Evolutionary conservation across 805 yeast species (phyloP).

Genomic region (Yamadazyma paraphyllophila): DNA sequence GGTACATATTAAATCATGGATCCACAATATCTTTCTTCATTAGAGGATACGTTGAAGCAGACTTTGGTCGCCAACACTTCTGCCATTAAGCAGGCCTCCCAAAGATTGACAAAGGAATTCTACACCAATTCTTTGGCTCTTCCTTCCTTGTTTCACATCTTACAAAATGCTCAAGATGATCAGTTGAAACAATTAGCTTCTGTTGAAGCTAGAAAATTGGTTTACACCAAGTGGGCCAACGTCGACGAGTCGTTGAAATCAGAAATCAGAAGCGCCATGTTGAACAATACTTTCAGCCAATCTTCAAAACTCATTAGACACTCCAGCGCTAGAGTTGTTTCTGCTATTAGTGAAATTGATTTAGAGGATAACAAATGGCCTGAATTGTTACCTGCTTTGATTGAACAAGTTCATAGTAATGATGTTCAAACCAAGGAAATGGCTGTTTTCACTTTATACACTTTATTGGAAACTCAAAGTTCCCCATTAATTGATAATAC

Average conservation of each 20-base stretch:
- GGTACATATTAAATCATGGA: slow-evolving; percentile 48
- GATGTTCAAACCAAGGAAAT: slow-evolving; percentile 70
- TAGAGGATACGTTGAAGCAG: slow-evolving; percentile 77
- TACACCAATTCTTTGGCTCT: slow-evolving; percentile 69
- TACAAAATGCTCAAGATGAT: slow-evolving; percentile 66
- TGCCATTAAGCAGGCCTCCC: slow-evolving; percentile 80
- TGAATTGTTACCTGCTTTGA: slow-evolving; percentile 67
- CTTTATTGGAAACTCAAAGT: slow-evolving; percentile 72
- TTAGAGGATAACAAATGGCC: slow-evolving; percentile 68
- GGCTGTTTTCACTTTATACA: slow-evolving; percentile 74
- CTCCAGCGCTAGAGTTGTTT: slow-evolving; percentile 82
- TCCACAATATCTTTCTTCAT: slow-evolving; percentile 61
- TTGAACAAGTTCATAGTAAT: slow-evolving; percentile 52
- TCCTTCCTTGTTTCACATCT: slow-evolving; percentile 79
- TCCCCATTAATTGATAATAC: slow-evolving; percentile 56
- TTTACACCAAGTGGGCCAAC: slow-evolving; percentile 65
- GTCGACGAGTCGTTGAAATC: slow-evolving; percentile 50
- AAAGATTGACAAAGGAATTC: slow-evolving; percentile 67
- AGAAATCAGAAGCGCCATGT: slow-evolving; percentile 64
- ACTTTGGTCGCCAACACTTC: slow-evolving; percentile 79
- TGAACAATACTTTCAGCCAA: slow-evolving; percentile 69
- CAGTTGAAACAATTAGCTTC: slow-evolving; percentile 90
- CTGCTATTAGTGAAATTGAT: slow-evolving; percentile 80
- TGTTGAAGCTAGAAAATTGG: slow-evolving; percentile 89
- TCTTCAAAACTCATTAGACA: slow-evolving; percentile 72